Base-by-base conservation (phyloP, 2,329 filamentous ascomycete species). In the Pestalotiopsis fici region DNA sequence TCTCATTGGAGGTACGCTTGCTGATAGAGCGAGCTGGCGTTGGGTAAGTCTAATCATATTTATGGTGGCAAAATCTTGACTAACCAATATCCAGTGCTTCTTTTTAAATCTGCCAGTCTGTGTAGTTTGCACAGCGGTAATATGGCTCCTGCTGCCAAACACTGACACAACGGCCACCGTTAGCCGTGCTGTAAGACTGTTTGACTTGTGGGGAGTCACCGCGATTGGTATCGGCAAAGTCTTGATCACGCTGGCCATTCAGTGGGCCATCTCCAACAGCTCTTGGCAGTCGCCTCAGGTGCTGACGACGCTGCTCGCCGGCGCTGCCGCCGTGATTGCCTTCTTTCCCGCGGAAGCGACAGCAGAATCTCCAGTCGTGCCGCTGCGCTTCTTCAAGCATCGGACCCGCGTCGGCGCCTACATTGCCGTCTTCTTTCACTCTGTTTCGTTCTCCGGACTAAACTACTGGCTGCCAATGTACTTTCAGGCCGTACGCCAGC, bases 401-500 rank as follows among this genome's bases (percentile, higher is more conserved):
- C n/a, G 59, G 1, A 62, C 35, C 23, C 35, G 59, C 11, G n/a
- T 62, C 18, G 59, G 59, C 5, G 35, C 59, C 1, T 62, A 62
- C 25, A 55, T 64, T 3, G 39, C 62, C 18, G n/a, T 47, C 21
- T 64, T 64, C 3, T 65, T 65, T 6, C 63, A 65, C 23, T 57
- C 63, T 21, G 37, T 65, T 1, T 27, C 55, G 6, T 57, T 43
- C 18, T 43, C 55, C 9, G 54, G 63, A 3, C 13, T 65, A 3
- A 59, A 57, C 55, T 65, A 59, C 54, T 57, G 50, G 50, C 28
- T 65, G 3, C 54, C 63, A 7, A 31, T 57, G 50, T 65, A 65
- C 35, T 65, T 65, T 15, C 50, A 65, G 18, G 63, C 50, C 11
- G 63, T 65, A 1, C 54, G 50, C 25, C 61, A 56, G 61, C 47